Percentiles rank a stretch among this genome's conserved stretches.
Evolutionary conservation across 306 rosid genomes (phyloP).

Genomic region (Rosa rugosa): DNA sequence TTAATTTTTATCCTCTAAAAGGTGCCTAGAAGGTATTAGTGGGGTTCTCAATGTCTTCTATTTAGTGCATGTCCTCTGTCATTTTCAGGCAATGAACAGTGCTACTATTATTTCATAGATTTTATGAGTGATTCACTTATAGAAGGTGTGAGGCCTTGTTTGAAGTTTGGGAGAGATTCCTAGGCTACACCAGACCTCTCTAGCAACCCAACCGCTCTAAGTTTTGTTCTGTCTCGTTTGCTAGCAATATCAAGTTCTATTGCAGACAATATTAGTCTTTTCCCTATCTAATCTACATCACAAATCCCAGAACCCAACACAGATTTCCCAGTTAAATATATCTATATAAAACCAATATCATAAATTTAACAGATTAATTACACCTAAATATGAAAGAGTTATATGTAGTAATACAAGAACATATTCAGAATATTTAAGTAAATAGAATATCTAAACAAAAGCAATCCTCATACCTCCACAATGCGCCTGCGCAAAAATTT

Average conservation of each 20-base stretch:
- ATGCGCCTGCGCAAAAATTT: conserved; percentile 80
- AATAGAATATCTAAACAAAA: not conserved
- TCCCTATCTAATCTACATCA: not conserved
- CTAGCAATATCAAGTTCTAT: not conserved
- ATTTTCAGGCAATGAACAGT: too few species aligned
- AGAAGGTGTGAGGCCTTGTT: not conserved
- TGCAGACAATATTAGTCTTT: not conserved
- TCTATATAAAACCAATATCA: not conserved
- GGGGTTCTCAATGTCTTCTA: too few species aligned
- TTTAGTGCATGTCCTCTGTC: too few species aligned
- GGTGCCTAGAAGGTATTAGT: too few species aligned
- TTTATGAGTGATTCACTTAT: too few species aligned
- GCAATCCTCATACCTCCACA: conserved; percentile 72
- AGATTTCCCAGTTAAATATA: not conserved
- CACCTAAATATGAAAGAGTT: not conserved
- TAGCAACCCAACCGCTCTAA: not conserved
- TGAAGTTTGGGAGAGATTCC: not conserved
- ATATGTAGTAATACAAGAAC: not conserved
- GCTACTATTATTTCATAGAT: too few species aligned
- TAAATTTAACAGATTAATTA: not conserved
- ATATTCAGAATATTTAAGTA: not conserved
- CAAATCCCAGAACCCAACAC: not conserved
- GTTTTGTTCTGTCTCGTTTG: not conserved
- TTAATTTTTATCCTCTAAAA: too few species aligned
- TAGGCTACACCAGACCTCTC: not conserved